Evolutionary conservation across 768 basidiomycete genomes (phyloP).

Genomic region (Kwoniella heveanensis): DNA sequence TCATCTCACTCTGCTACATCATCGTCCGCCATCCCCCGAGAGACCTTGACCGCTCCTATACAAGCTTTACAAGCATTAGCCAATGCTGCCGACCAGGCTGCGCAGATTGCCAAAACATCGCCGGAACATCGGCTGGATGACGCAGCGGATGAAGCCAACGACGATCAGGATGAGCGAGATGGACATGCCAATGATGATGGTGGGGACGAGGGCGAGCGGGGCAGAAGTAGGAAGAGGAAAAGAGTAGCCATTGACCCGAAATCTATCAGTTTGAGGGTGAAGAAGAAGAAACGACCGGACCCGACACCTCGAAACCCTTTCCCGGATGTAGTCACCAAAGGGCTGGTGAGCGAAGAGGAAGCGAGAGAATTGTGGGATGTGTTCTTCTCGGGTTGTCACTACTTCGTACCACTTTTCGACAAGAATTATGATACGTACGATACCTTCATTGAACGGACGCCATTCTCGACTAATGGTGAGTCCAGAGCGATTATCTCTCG

Average conservation of each 20-base stretch:
- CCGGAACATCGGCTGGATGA: constrained; percentile 13
- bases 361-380: constrained; percentile 90
- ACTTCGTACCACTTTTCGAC: constrained; percentile 95
- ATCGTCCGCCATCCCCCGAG: constrained; percentile 80
- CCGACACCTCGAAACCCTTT: constrained; percentile 55
- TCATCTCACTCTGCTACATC: constrained; percentile 89
- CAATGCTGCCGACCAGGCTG: constrained; percentile 81
- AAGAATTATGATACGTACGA: constrained; percentile 91
- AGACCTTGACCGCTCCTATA: constrained; percentile 85
- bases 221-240: constrained; percentile 76
- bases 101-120: constrained; percentile 57
- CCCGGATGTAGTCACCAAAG: constrained; percentile 62
- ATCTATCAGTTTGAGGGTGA: constrained; percentile 61
- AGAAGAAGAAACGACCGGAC: constrained; percentile 53
- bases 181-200: neutral
- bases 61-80: constrained; percentile 92
- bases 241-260: constrained; percentile 78
- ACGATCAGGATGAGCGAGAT: constrained; percentile 8
- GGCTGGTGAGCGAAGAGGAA: constrained; percentile 79
- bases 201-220: constrained; percentile 19
- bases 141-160: constrained; percentile 5
- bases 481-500: neutral
- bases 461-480: constrained; percentile 87
- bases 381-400: constrained; percentile 95
- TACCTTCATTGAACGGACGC: constrained; percentile 83